Conservation (phyloP, 2,329 filamentous ascomycete genomes). For the Coniochaeta ligniaria region DNA sequence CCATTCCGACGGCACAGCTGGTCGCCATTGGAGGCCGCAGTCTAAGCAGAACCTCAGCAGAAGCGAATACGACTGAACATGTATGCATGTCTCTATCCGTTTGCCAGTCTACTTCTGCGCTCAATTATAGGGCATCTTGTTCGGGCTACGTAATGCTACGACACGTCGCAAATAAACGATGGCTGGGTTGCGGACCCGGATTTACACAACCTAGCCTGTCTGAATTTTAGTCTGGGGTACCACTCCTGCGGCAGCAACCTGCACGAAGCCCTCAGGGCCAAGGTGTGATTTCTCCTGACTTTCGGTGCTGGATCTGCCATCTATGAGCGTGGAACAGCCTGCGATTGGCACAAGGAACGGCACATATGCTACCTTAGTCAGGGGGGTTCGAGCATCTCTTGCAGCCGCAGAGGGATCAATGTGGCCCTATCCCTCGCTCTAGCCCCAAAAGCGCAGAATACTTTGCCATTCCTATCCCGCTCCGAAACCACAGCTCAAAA, state of each 20-base stretch:
- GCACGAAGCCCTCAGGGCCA: neutral
- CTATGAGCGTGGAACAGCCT: neutral
- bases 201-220: neutral
- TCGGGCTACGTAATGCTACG: neutral
- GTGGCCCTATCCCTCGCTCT: neutral
- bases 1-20: neutral
- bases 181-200: neutral
- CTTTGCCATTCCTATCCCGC: slow-evolving; percentile 17
- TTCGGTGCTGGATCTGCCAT: neutral
- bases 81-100: neutral
- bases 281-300: neutral
- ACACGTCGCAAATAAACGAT: neutral
- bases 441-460: neutral
- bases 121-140: neutral
- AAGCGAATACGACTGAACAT: neutral
- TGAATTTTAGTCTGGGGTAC: neutral
- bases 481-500: slow-evolving; percentile 24
- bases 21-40: slow-evolving; percentile 1
- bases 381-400: neutral
- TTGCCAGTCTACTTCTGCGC: neutral
- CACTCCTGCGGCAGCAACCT: neutral
- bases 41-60: neutral
- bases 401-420: neutral
- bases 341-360: neutral
- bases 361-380: neutral